A percentile compares a stretch with the other conserved stretches of the same genome.
Evolutionary conservation across 805 yeast genomes (phyloP).

Genomic region (Hanseniaspora singularis): DNA sequence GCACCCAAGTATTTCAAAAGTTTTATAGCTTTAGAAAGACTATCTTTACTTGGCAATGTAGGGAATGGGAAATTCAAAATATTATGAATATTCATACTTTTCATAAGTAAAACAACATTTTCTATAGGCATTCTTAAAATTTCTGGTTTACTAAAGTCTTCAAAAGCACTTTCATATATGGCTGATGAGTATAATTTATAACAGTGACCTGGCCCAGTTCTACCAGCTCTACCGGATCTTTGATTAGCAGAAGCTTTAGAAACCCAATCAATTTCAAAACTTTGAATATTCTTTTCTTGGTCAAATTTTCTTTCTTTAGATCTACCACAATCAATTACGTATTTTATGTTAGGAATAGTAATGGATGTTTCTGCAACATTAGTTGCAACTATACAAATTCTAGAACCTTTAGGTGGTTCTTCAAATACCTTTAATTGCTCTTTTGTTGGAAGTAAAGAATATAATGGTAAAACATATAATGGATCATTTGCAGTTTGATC

Average conservation of each 20-base stretch:
- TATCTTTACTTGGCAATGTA: conserved; percentile 64
- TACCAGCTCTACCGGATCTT: conserved; percentile 93
- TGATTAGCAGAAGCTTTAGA: conserved; percentile 94
- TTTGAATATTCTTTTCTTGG: conserved; percentile 79
- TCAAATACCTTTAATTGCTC: conserved; percentile 91
- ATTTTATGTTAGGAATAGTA: conserved; percentile 89
- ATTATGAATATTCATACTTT: conserved; percentile 89
- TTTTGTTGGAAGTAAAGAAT: conserved; percentile 82
- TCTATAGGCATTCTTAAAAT: conserved; percentile 92
- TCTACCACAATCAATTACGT: conserved; percentile 92
- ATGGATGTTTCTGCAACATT: conserved; percentile 96
- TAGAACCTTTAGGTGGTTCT: conserved; percentile 69
- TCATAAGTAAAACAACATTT: conserved; percentile 90
- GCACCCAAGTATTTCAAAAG: conserved; percentile 70
- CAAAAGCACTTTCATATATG: conserved; percentile 74
- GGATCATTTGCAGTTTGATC: conserved; percentile 68
- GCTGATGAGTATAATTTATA: conserved; percentile 89
- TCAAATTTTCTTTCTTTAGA: conserved; percentile 78
- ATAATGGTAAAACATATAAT: conserved; percentile 78
- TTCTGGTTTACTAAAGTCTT: conserved; percentile 77
- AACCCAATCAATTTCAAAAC: conserved; percentile 82
- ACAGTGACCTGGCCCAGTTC: conserved; percentile 98
- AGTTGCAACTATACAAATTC: conserved; percentile 89
- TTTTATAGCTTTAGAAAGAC: conserved; percentile 54
- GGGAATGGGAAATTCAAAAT: conserved; percentile 91